These are phyloP conservation scores for Colletotrichum lini DNA, from an alignment of 2,329 filamentous ascomycete species.

Conservation along the genomic window DNA sequence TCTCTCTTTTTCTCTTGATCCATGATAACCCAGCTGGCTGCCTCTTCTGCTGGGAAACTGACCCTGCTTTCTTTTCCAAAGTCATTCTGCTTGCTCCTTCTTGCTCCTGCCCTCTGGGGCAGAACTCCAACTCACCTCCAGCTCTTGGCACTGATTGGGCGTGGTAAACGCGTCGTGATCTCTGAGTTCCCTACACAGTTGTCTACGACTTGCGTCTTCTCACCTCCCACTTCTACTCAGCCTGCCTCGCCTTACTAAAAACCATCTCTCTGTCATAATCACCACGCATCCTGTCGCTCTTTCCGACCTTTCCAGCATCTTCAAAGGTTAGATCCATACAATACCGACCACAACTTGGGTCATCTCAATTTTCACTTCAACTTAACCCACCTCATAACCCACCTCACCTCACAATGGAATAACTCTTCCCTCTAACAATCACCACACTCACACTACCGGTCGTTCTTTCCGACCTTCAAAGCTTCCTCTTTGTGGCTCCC, in stretches of 20 bases:
- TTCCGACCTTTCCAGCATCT: no score
- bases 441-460: neutral
- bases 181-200: no score
- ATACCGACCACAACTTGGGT: no score
- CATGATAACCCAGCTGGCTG: no score
- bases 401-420: conserved; percentile 9
- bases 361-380: no score
- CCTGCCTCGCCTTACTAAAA: neutral
- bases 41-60: neutral
- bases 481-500: neutral
- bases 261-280: neutral
- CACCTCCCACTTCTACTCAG: neutral
- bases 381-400: neutral
- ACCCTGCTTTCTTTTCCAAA: neutral
- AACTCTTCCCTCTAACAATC: neutral
- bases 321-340: no score
- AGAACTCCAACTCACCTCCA: neutral
- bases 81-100: neutral
- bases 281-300: neutral
- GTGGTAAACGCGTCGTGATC: neutral
- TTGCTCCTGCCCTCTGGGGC: neutral
- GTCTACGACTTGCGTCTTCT: neutral
- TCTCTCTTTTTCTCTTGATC: no score
- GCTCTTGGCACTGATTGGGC: neutral
- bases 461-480: neutral